A percentile compares a stretch with the other conserved stretches of the same genome.
These are phyloP conservation scores for Colletotrichum destructivum DNA, from an alignment of 2,329 filamentous ascomycete genomes.

Conservation along the genomic window DNA sequence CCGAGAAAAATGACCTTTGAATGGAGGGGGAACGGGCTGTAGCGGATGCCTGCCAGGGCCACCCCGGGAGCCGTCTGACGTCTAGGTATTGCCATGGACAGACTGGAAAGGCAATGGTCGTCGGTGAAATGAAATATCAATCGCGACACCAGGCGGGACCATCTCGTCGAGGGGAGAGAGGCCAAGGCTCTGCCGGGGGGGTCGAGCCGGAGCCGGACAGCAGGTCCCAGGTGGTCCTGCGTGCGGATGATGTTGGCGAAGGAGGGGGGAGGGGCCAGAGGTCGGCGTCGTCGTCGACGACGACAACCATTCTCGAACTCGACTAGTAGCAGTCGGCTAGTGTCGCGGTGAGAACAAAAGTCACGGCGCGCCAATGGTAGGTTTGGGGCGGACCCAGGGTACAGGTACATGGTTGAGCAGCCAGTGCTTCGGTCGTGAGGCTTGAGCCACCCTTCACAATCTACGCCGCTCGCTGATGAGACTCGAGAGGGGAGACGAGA, in stretches of 20 bases:
- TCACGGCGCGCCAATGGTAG: slow-evolving; percentile 16
- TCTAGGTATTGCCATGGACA: not conserved
- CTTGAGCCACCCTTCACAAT: slow-evolving; percentile 5
- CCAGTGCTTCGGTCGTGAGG: slow-evolving; percentile 31
- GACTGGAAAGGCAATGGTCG: not conserved
- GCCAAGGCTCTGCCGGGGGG: slow-evolving; percentile 26
- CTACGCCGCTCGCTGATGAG: slow-evolving; percentile 20
- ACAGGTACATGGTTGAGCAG: not conserved
- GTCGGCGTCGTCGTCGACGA: no score
- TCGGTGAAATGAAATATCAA: not conserved
- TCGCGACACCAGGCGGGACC: not conserved
- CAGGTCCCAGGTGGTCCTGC: slow-evolving; percentile 12
- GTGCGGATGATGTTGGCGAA: slow-evolving; percentile 1
- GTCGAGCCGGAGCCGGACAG: slow-evolving; percentile 32
- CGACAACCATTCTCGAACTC: slow-evolving; percentile 27
- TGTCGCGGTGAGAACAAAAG: slow-evolving; percentile 22
- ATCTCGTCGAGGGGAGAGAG: slow-evolving; percentile 3
- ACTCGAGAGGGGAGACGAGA: no score
- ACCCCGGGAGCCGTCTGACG: slow-evolving; percentile 27
- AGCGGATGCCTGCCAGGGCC: slow-evolving; percentile 16
- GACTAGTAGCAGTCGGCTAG: slow-evolving; percentile 19
- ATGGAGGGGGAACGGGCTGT: slow-evolving; percentile 19
- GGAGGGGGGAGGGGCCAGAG: slow-evolving; percentile 45
- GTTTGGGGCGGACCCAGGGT: not conserved
- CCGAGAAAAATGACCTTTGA: not conserved